Conservation (phyloP, 805 yeast species). For the Saccharomycopsis guyanensis region DNA sequence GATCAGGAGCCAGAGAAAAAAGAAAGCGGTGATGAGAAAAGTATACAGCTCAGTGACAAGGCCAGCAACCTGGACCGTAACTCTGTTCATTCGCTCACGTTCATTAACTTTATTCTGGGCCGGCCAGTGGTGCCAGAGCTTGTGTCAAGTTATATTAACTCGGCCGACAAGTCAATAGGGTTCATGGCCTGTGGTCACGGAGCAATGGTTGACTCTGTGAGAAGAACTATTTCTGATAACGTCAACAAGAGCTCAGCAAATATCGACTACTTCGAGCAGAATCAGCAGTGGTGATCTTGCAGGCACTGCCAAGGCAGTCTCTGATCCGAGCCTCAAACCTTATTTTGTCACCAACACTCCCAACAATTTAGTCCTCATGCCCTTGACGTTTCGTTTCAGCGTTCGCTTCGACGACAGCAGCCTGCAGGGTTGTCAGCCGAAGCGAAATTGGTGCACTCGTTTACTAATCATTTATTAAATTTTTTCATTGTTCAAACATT, state of each 20-base stretch:
- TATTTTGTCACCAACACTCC: no score
- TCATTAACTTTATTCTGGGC: slow-evolving; percentile 36
- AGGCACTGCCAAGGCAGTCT: no score
- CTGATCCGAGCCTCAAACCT: no score
- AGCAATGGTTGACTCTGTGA: slow-evolving; percentile 28
- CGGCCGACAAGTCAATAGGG: slow-evolving; percentile 35
- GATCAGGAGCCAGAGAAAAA: background rate
- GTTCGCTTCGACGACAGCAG: no score
- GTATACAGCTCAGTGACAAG: slow-evolving; percentile 17
- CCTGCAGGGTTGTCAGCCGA: no score
- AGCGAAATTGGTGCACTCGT: no score
- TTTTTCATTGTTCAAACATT: no score
- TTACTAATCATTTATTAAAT: no score
- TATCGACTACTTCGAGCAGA: slow-evolving; percentile 11
- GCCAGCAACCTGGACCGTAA: slow-evolving; percentile 21
- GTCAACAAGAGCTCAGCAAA: slow-evolving; percentile 1
- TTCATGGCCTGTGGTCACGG: slow-evolving; percentile 45
- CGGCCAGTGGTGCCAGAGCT: slow-evolving; percentile 34
- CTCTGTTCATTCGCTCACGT: slow-evolving; percentile 15
- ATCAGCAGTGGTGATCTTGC: slow-evolving; percentile 10
- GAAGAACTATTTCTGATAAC: slow-evolving; percentile 23
- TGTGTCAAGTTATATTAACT: slow-evolving; percentile 31
- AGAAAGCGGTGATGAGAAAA: background rate
- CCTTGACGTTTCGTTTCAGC: no score
- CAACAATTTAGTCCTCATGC: no score